Percentiles rank a stretch among this genome's conserved stretches.
Evolutionary conservation across 768 basidiomycete species (phyloP).

Genomic region (Calocybe indica): DNA sequence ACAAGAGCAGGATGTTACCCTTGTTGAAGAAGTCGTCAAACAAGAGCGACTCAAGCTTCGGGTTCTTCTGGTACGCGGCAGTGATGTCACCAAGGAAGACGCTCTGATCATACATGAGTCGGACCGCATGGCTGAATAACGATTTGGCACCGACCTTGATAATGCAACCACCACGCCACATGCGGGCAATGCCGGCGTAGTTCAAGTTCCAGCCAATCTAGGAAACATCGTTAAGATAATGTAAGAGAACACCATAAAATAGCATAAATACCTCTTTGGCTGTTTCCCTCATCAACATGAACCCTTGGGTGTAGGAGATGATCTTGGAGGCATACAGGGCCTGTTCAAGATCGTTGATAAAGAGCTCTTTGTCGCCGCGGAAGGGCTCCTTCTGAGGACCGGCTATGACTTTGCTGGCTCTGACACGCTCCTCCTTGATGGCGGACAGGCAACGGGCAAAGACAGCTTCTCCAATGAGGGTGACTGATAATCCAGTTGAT

Average conservation of each 20-base stretch:
- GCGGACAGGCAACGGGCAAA: slow-evolving; percentile 98
- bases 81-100: slow-evolving; percentile 96
- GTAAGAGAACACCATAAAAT: background rate
- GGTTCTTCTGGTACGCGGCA: slow-evolving; percentile 81
- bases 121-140: background rate
- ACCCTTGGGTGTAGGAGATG: slow-evolving; percentile 99
- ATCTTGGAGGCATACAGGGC: slow-evolving; percentile 99
- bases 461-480: slow-evolving; percentile 98
- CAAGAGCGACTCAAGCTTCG: slow-evolving; percentile 82
- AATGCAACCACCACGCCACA: slow-evolving; percentile 99
- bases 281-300: slow-evolving; percentile 98
- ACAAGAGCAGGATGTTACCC: slow-evolving; percentile 32
- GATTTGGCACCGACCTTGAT: slow-evolving; percentile 62
- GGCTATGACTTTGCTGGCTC: slow-evolving; percentile 85
- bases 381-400: slow-evolving; percentile 92
- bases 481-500: slow-evolving; percentile 49
- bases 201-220: slow-evolving; percentile 88
- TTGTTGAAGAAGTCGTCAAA: slow-evolving; percentile 98
- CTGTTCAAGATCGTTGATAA: slow-evolving; percentile 99
- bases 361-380: slow-evolving; percentile 97
- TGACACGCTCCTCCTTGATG: slow-evolving; percentile 92
- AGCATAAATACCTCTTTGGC: slow-evolving; percentile 69
- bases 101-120: slow-evolving; percentile 35
- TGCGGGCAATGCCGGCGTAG: slow-evolving; percentile 94
- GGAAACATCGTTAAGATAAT: background rate